Percentiles rank a stretch among this genome's conserved stretches.
Conservation (phyloP, 2,329 filamentous ascomycete genomes). For the Samsoniella hepiali region DNA sequence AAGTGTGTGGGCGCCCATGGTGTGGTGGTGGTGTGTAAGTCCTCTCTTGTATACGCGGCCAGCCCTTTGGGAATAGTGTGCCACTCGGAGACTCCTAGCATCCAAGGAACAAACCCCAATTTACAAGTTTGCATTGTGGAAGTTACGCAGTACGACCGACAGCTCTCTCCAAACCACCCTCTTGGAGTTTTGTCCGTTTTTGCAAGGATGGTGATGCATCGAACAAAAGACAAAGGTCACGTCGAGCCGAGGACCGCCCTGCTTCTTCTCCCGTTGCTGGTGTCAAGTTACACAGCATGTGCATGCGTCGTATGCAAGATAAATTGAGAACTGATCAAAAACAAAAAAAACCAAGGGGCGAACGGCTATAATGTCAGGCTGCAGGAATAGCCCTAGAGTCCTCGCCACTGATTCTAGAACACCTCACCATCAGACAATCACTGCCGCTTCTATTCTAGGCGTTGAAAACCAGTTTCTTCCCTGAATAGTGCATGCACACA, state of each 20-base stretch:
- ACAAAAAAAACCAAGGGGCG: neutral
- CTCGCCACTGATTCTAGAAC: neutral
- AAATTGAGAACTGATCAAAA: constrained; percentile 2
- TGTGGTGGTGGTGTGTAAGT: neutral
- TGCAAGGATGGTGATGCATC: too few relatives aligned
- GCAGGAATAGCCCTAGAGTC: neutral
- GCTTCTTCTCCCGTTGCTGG: neutral
- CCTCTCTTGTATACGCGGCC: neutral
- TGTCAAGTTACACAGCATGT: neutral
- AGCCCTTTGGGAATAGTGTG: neutral
- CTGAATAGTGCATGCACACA: too few relatives aligned
- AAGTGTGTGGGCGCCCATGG: too few relatives aligned
- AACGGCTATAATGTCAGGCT: neutral
- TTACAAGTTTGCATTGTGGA: too few relatives aligned
- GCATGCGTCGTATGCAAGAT: constrained; percentile 3
- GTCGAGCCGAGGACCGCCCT: neutral
- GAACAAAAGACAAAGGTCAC: neutral
- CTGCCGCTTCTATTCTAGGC: neutral
- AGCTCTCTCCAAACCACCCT: too few relatives aligned
- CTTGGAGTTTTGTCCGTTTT: too few relatives aligned
- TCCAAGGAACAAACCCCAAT: neutral
- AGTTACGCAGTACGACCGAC: too few relatives aligned
- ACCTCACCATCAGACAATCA: neutral
- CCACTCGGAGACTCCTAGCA: neutral
- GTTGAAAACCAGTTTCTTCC: too few relatives aligned